Conservation (phyloP, 2,329 filamentous ascomycete genomes). For the Diaporthe citriasiana region DNA sequence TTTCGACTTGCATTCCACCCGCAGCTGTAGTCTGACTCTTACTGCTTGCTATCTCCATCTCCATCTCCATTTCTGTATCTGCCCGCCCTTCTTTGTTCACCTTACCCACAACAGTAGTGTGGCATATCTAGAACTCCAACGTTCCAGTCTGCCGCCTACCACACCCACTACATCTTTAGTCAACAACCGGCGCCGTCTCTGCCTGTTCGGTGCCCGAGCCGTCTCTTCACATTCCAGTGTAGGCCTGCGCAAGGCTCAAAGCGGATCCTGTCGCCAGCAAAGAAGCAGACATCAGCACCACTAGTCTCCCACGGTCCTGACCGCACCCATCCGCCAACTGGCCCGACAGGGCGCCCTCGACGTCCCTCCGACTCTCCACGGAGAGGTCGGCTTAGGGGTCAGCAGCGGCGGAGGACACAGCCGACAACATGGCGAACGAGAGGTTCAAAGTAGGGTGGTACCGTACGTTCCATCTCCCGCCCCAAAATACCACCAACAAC, state of each 20-base stretch:
- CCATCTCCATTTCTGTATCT: constrained; percentile 12
- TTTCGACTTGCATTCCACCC: constrained; percentile 38
- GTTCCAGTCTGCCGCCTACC: constrained; percentile 22
- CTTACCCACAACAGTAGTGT: constrained; percentile 17
- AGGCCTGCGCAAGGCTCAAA: constrained; percentile 2
- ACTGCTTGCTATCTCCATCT: constrained; percentile 20
- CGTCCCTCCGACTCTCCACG: constrained; percentile 43
- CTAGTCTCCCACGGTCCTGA: constrained; percentile 6
- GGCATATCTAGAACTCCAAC: constrained; percentile 12
- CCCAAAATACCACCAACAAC: constrained; percentile 7
- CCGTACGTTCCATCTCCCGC: constrained; percentile 54
- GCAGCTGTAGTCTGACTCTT: constrained; percentile 39
- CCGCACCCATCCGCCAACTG: constrained; percentile 28
- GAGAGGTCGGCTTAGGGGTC: constrained; percentile 42
- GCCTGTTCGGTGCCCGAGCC: constrained; percentile 11
- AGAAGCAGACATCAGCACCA: neutral
- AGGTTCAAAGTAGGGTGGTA: constrained; percentile 64
- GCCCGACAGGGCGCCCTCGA: constrained; percentile 40
- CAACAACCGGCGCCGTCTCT: constrained; percentile 15
- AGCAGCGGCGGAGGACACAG: constrained; percentile 14
- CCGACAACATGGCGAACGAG: constrained; percentile 46
- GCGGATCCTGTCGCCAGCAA: constrained; percentile 1
- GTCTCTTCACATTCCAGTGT: constrained; percentile 29
- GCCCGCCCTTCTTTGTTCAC: constrained; percentile 2
- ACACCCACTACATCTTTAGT: neutral